Conservation (phyloP, 805 yeast genomes). For the Saturnispora serradocipensis region DNA sequence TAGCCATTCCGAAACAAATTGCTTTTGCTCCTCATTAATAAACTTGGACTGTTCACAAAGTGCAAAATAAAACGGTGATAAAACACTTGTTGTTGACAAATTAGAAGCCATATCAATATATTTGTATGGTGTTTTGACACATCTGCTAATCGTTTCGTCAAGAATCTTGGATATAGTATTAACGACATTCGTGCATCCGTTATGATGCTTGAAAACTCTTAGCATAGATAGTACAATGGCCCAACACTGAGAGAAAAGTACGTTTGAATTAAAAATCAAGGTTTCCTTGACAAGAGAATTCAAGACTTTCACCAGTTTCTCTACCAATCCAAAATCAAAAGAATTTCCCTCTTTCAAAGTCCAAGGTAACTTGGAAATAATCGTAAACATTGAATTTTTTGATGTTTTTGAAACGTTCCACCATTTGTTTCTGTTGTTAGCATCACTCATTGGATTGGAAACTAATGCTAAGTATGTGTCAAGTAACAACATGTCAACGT, state of each 20-base stretch:
- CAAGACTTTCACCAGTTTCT: slow-evolving; percentile 42
- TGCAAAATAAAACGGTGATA: slow-evolving; percentile 49
- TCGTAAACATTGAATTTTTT: slow-evolving; percentile 56
- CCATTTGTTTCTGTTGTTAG: slow-evolving; percentile 49
- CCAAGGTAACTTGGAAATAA: slow-evolving; percentile 44
- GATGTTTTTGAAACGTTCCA: slow-evolving; percentile 47
- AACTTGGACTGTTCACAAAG: slow-evolving; percentile 64
- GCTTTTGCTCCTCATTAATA: slow-evolving; percentile 28
- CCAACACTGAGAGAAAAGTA: slow-evolving; percentile 44
- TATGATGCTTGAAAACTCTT: slow-evolving; percentile 10
- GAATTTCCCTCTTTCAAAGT: slow-evolving; percentile 12
- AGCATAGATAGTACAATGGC: slow-evolving; percentile 44
- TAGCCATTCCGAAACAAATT: slow-evolving; percentile 38
- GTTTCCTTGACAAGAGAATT: slow-evolving; percentile 41
- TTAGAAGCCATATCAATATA: slow-evolving; percentile 52
- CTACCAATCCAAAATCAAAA: slow-evolving; percentile 13
- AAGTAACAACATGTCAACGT: slow-evolving; percentile 48
- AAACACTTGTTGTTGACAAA: slow-evolving; percentile 6
- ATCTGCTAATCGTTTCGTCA: slow-evolving; percentile 69
- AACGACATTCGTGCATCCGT: slow-evolving; percentile 12
- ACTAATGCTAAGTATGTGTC: slow-evolving; percentile 56
- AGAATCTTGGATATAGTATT: slow-evolving; percentile 49
- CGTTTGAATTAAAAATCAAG: slow-evolving; percentile 38
- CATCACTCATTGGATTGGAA: slow-evolving; percentile 26
- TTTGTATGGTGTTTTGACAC: slow-evolving; percentile 70